Evolutionary conservation across 2,329 filamentous ascomycete genomes (phyloP), one percentile per base, ranked within the genome.

Genomic region (Claviceps africana): DNA sequence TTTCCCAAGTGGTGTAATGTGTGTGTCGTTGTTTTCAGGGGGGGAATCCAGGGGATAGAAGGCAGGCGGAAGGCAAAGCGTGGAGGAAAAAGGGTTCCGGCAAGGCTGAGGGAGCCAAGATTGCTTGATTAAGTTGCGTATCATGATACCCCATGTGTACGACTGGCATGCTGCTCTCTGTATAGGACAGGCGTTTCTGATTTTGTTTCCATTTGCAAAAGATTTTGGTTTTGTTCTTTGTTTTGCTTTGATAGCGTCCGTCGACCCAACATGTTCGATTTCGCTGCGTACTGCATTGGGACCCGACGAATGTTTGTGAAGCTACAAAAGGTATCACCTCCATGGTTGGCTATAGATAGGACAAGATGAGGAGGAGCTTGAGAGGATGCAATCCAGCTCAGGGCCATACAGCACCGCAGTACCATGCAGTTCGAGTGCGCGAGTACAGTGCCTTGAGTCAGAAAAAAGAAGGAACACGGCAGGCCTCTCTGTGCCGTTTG

Each of bases 121-220:
- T 3, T 44, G 2, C 15, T 37, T 43, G 19, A 31, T 39, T 51
- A 48, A 37, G 42, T 53, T 59, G 59, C 52, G 54, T 63, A 57
- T 58, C 58, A 63, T 62, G 62, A 66, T 67, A 65, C 62, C 62
- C 62, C 62, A 54, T 56, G 57, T 50, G 50, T 46, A 54, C 33
- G 47, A 54, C 46, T 28, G 50, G 46, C 49, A 54, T 54, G 46
- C 43, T 37, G 11, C n/a, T 35, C 19, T 51, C 50, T 62, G 58
- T 61, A 60, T 56, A 53, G 49, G 9, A 28, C 42, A 25, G 11
- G 3, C 6, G 21, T 11, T 44, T 28, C 15, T 28, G 21, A 17
- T 17, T 25, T 43, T 9, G 19, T 28, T 9, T 28, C 15, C 2
- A 15, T 3, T 44, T 55, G 28, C 30, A 28, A 52, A 44, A 33